phyloP scores from a whole-genome alignment of 352 stramenopile genomes.

The Saprolegnia parasitica region DNA sequence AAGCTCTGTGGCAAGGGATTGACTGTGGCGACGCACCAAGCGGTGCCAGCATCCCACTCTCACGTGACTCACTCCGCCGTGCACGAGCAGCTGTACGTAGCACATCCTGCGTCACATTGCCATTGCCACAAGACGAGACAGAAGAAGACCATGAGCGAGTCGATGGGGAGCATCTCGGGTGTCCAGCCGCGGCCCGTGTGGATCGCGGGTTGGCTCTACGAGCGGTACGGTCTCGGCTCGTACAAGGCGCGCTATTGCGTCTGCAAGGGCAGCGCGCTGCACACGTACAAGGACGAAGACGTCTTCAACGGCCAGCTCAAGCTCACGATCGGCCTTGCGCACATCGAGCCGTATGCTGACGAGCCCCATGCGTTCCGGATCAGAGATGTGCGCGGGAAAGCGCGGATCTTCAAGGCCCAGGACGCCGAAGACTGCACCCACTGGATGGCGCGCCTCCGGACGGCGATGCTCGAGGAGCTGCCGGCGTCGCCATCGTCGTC shows the following conservation, averaged over 20 bases:
- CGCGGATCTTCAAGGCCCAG: not conserved
- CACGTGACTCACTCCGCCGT: no score
- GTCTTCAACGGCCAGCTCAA: slow-evolving; percentile 1
- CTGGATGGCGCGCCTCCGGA: not conserved
- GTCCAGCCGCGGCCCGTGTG: not conserved
- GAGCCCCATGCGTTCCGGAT: not conserved
- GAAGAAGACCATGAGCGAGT: no score
- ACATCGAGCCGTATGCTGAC: not conserved
- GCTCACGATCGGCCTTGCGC: not conserved
- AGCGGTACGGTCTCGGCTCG: not conserved
- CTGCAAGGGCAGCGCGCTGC: not conserved
- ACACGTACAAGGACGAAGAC: slow-evolving; percentile 3
- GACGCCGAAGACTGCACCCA: not conserved
- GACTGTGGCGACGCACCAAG: no score
- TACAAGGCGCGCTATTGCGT: not conserved
- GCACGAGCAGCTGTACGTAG: no score
- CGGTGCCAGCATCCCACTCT: no score
- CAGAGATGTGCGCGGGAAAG: not conserved
- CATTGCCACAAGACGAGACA: no score
- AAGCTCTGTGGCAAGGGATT: no score
- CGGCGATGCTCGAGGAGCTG: not conserved
- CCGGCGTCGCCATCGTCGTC: not conserved
- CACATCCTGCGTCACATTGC: no score
- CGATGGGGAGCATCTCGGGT: not conserved
- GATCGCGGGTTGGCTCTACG: not conserved